These are phyloP conservation scores for Colletotrichum orchidophilum DNA, from an alignment of 2,329 filamentous ascomycete species.

Conservation along the genomic window DNA sequence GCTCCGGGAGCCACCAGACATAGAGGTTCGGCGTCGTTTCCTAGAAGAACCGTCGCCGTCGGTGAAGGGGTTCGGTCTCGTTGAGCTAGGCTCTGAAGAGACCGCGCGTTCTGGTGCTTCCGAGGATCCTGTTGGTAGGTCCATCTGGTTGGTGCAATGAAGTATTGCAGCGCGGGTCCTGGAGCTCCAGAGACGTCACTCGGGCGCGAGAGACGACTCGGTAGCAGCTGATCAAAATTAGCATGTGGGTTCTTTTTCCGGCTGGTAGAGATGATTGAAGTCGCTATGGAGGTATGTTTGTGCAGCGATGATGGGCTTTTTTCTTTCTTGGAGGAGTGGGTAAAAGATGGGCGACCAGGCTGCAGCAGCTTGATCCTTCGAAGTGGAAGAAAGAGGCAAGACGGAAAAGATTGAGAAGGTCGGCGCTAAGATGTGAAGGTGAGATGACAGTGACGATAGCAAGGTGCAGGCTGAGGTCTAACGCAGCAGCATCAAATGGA, in stretches of 20 bases:
- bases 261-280: conserved; percentile 31
- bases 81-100: conserved; percentile 71
- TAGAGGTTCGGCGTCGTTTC: conserved; percentile 70
- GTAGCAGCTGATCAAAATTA: conserved; percentile 63
- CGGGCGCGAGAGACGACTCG: conserved; percentile 64
- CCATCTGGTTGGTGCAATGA: conserved; percentile 60
- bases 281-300: conserved; percentile 28
- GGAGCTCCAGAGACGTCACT: conserved; percentile 58
- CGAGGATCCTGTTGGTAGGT: conserved; percentile 58
- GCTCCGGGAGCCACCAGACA: conserved; percentile 60
- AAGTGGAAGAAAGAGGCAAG: background rate
- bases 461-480: conserved; percentile 24
- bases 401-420: conserved; percentile 1
- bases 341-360: conserved; percentile 32
- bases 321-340: conserved; percentile 41
- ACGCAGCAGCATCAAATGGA: conserved; percentile 8
- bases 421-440: conserved; percentile 26
- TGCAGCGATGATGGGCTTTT: conserved; percentile 15
- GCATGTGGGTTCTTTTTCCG: conserved; percentile 60
- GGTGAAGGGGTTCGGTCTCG: conserved; percentile 72
- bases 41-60: conserved; percentile 64
- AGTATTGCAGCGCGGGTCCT: conserved; percentile 49
- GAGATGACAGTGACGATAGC: conserved; percentile 29
- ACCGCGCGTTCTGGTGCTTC: conserved; percentile 66
- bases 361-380: conserved; percentile 16